Base-by-base conservation (phyloP, 2,329 filamentous ascomycete species). In the Ascochyta fabae region DNA sequence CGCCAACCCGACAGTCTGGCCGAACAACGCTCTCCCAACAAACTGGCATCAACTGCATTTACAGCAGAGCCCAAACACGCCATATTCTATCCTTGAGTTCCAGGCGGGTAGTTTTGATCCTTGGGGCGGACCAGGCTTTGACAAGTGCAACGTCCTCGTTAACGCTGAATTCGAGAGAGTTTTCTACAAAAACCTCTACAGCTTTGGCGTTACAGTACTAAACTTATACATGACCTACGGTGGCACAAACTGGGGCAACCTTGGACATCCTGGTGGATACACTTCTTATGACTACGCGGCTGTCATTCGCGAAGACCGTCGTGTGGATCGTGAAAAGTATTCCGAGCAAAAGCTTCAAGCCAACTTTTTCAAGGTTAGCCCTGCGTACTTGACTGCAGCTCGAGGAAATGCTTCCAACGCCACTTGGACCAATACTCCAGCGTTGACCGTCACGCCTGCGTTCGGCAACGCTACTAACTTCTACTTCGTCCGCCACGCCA, bases 161-260 rank as follows among this genome's bases (percentile, higher is more conserved):
- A 89, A 89, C 58, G 79, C 87, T n/a, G 88, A 92, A 62, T 92
- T 91, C 59, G 86, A 89, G 58, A 80, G 90, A 15, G 87, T 95
- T 0, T 91, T 92, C 68, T 90, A 92, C 74, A 94, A 93, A 80
- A 91, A 92, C 62, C 81, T 86, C 47, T 84, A 87, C 48, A 85
- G 85, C 34, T 84, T 87, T 15, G 87, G 86, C 0, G 83, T 87
- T 3, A 86, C 84, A 0, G 84, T 94, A 7, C 78, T 92, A 53
- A 92, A 87, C 62, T 68, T 91, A 1, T 93, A 92, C 71, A 93
- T 93, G 90, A 87, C 83, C 0, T 90, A 83, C 61, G 91, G 91
- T 13, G 91, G 90, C 6, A 93, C 90, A 0, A 95, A 94, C 69
- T 94, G 90, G 91, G 90, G 90, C 0, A 93, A 75, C 22, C 58